Evolutionary conservation across 2,329 filamentous ascomycete genomes (phyloP), one percentile per base, ranked within the genome.

Genomic region (Thelonectria olida): DNA sequence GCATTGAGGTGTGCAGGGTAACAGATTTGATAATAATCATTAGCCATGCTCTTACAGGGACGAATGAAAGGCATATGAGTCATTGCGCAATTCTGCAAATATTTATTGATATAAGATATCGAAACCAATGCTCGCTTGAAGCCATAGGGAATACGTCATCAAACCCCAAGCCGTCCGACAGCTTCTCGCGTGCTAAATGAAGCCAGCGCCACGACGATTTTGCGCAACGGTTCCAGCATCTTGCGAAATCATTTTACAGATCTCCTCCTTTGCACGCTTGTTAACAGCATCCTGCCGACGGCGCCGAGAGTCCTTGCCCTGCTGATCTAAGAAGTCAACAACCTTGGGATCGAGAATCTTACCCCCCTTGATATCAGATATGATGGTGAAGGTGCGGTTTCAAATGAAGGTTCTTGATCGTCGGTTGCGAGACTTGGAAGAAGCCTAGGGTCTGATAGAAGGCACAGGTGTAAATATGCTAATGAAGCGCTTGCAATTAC

Each of bases 261-360:
- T 38, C 23, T 57, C 54, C 15, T 57, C 45, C 45, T 44, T 42
- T n/a, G 17, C 22, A 20, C 54, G 54, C 17, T 27, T 50, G 19
- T 57, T 45, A 6, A 50, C 36, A 22, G 45, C 54, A 15, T 50
- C 45, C 20, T 57, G 44, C 19, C 54, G 45, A 23, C 54, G 44
- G 10, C 22, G 45, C 23, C 50, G 54, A 22, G 45, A 10, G 2
- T 50, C 54, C 38, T 50, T 50, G 0, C 54, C 54, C 9, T 15
- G 34, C 17, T 44, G 7, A n/a, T 34, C 36, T 10, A 57, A 8
- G 5, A 23, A 17, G 17, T 57, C 54, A 12, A 38, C 25, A 8
- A 23, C 27, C 17, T 13, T 50, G 2, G 45, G 34, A 31, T 48
- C 36, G n/a, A 57, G 22, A 42, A 57, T 57, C 36, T 57, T 57